Evolutionary conservation across 768 basidiomycete genomes (phyloP), one percentile per base, ranked within the genome.

Genomic region (Gelatoporia subvermispora): DNA sequence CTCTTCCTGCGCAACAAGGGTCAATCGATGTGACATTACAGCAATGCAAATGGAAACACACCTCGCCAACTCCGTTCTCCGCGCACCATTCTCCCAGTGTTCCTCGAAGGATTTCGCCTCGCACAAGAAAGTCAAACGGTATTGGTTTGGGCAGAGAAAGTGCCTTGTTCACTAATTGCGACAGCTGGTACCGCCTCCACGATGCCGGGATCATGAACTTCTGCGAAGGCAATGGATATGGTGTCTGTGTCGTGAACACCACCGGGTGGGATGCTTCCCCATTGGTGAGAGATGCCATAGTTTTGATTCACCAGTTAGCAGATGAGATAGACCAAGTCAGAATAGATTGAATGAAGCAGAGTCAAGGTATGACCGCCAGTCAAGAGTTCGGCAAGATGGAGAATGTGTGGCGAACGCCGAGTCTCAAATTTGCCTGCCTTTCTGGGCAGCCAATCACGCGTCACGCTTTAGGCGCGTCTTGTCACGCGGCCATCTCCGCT

Each of bases 171-270:
- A 99, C 83, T 37, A 98, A 84, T 52, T 97, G 93, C 1, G 94
- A 97, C 25, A 99, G 85, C 59, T 97, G 95, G 66, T 88, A 98
- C n/a, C 95, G 83, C 49, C 78, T 81, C 93, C 93, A 98, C 65
- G 79, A 71, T 1, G 83, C 74, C 2, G 96, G 95, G 15, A 98
- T 85, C 81, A 96, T 84, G 63, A 92, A 97, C 61, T 91, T 92
- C 65, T 93, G 89, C 1, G 83, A 75, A 0, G 88, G 93, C 11
- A 95, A 78, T 10, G 80, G 74, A 65, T 93, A 90, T 2, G 70
- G 69, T 0, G 85, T 81, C 46, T 83, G 75, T 0, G 90, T 92
- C 16, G 81, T 85, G 59, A 90, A 85, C 2, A 92, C 65, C 31
- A 83, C 81, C 0, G 86, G 79, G 43, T 79, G 75, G 7, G 76